Evolutionary conservation across 305 asterid species (phyloP), one percentile per base, ranked within the genome.

Genomic region (Solanum hybrid): DNA sequence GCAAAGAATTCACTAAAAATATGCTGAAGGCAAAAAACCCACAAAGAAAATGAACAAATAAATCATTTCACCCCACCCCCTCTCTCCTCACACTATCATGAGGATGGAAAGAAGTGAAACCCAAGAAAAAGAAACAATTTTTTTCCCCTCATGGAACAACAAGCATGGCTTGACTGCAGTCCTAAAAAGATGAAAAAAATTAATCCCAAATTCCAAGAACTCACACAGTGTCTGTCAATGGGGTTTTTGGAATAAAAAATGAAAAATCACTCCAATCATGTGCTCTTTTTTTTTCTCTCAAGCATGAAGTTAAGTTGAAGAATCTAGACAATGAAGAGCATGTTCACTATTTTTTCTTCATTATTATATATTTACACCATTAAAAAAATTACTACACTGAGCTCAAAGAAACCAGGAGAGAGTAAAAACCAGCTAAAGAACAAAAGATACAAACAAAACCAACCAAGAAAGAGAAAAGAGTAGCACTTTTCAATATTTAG

Each of bases 151-250:
- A 86, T 80, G 88, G 93, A 51, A 42, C 16, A 94, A 92, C 95
- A 94, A 92, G 97, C 99, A 94, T 94, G 97, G 90, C 90, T 93
- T 90, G 92, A 34, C 89, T 91, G 93, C 96, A 93, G 94, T 89
- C 94, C 98, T 95, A 94, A 94, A 95, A 96, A 96, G 97, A 93
- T 91, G 90, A 89, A 92, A 89, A 90, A 16, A 77, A 91, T 42
- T 90, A 78, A 0, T 92, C 92, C 89, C 98, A 89, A 94, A 92
- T 90, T 94, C 94, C 97, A 87, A 93, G 90, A 88, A 91, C 90
- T 81, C 91, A 80, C 92, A 74, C 77, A 26, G 89, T 75, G 33
- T 89, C 89, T 89, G 77, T 89, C 79, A 91, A 90, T 87, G 90
- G 89, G 92, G 86, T 13, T 88, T 71, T 61, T 74, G 51, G 84